Evolutionary conservation across 2,329 filamentous ascomycete species (phyloP).

Genomic region (Aspergillus ochraceus): DNA sequence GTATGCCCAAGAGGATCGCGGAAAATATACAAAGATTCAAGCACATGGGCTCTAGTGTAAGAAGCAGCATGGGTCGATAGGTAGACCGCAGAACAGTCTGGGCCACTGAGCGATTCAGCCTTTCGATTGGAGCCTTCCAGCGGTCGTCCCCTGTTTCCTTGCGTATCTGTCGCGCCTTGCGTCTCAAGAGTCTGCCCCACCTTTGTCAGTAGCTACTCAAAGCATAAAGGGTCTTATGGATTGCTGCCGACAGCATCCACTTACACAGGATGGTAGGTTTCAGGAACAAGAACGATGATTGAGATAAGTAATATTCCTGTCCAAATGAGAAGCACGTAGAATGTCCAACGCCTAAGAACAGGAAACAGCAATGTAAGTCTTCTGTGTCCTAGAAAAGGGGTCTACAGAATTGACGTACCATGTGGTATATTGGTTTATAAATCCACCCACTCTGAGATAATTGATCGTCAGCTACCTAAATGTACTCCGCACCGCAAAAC

Average conservation of each 20-base stretch:
- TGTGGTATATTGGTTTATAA: constrained; percentile 72
- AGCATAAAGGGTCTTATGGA: not conserved
- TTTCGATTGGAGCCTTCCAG: constrained; percentile 78
- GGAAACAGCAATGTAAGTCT: constrained; percentile 5
- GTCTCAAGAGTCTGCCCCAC: constrained; percentile 56
- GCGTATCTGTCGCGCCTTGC: constrained; percentile 69
- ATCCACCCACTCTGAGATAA: constrained; percentile 63
- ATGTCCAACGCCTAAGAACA: constrained; percentile 66
- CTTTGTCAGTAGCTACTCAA: constrained; percentile 44
- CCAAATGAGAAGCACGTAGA: constrained; percentile 85
- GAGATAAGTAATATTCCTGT: constrained; percentile 61
- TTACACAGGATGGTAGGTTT: constrained; percentile 71
- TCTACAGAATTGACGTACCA: constrained; percentile 50
- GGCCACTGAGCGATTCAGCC: constrained; percentile 65
- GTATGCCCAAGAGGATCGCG: constrained; percentile 79
- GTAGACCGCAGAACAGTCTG: constrained; percentile 59
- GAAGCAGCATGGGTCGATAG: constrained; percentile 71
- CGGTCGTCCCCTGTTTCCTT: constrained; percentile 74
- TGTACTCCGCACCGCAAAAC: not conserved
- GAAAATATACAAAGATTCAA: constrained; percentile 78
- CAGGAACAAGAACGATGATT: constrained; percentile 74
- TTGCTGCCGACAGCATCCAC: constrained; percentile 10
- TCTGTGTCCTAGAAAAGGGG: not conserved
- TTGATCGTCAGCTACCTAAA: constrained; percentile 11
- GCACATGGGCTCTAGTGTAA: constrained; percentile 82